phyloP scores from a whole-genome alignment of 768 basidiomycete genomes.

The Mycena chlorophos region DNA sequence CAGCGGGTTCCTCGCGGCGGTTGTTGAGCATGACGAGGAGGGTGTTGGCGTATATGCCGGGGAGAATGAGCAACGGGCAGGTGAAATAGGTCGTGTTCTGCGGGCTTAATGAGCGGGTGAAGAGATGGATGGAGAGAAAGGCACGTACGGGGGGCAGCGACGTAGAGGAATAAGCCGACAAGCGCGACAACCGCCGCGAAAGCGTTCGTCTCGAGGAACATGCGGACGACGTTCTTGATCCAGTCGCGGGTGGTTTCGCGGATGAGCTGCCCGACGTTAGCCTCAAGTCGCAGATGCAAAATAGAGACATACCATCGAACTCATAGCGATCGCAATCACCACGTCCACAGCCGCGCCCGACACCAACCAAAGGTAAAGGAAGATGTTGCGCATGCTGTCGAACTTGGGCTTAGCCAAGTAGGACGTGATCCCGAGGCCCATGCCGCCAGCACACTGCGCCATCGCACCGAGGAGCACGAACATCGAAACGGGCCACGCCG shows the following conservation, averaged over 20 bases:
- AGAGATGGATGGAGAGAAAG: not conserved
- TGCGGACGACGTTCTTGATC: conserved; percentile 6
- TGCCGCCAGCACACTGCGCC: conserved; percentile 11
- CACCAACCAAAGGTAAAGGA: conserved; percentile 10
- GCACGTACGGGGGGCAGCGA: not conserved
- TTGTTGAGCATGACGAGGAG: conserved; percentile 3
- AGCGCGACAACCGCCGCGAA: conserved; percentile 3
- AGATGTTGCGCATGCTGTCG: not conserved
- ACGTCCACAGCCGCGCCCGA: conserved; percentile 3
- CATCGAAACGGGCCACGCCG: conserved; percentile 1
- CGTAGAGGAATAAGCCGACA: conserved; percentile 1
- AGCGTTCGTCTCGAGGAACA: conserved; percentile 11
- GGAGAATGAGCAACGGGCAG: conserved; percentile 6
- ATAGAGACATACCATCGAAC: not conserved
- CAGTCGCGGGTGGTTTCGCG: not conserved
- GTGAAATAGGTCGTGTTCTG: conserved; percentile 11
- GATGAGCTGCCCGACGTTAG: not conserved
- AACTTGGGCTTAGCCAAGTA: not conserved
- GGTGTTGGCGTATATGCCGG: conserved; percentile 17
- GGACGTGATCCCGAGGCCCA: conserved; percentile 8
- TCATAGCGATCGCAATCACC: conserved; percentile 7
- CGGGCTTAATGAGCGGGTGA: not conserved
- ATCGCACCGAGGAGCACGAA: conserved; percentile 1
- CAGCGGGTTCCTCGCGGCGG: too few species aligned
- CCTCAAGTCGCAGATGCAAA: not conserved